Percentiles rank a stretch among this genome's conserved stretches.
Evolutionary conservation across 305 asterid genomes (phyloP).

Genomic region (Fraxinus sp.): DNA sequence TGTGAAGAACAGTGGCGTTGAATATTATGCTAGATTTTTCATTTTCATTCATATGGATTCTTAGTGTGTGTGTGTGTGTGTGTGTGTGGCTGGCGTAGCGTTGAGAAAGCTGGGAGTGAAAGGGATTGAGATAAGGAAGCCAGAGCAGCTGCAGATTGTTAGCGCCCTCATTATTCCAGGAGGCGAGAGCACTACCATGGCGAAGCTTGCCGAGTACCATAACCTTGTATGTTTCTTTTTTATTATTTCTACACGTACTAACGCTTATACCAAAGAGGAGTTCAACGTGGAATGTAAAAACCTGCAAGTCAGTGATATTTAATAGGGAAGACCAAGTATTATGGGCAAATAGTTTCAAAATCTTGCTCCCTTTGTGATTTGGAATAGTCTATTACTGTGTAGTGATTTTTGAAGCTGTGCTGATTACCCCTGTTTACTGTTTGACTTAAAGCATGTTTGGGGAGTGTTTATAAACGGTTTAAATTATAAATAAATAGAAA

Average conservation of each 20-base stretch:
- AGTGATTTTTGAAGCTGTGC: background rate
- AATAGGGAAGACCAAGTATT: background rate
- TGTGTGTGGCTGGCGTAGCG: constrained; percentile 40
- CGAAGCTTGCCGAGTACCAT: constrained; percentile 86
- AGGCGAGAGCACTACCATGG: constrained; percentile 99
- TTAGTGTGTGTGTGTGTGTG: background rate
- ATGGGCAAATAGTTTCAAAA: background rate
- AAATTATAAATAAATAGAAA: too few relatives aligned
- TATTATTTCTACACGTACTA: background rate
- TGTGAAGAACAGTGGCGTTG: background rate
- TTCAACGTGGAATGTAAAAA: background rate
- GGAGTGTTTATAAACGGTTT: background rate
- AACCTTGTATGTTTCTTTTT: constrained; percentile 56
- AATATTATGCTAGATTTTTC: background rate
- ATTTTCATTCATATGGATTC: background rate
- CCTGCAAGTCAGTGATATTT: background rate
- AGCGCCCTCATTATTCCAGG: constrained; percentile 87
- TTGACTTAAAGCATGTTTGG: background rate
- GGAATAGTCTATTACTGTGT: background rate
- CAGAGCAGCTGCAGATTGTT: constrained; percentile 75
- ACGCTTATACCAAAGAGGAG: background rate
- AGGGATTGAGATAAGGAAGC: constrained; percentile 80
- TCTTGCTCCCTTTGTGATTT: background rate
- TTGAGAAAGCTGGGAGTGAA: constrained; percentile 84
- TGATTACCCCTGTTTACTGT: background rate